Base-by-base conservation (phyloP, 495 filamentous ascomycete genomes). In the Aspergillus conjunctus region DNA sequence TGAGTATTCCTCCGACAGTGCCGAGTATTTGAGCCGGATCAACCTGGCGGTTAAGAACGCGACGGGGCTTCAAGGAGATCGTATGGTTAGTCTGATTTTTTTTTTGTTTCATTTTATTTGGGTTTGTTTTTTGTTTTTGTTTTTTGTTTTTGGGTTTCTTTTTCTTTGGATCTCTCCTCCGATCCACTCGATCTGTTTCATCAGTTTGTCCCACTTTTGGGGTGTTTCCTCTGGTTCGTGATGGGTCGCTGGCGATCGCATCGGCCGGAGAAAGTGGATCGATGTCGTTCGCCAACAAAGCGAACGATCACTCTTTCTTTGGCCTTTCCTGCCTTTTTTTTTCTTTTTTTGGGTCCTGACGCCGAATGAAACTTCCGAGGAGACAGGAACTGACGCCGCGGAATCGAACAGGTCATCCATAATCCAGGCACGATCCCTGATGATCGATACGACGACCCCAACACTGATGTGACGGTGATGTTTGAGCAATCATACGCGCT, bases 1-100 rank as follows among this genome's bases (percentile, higher is more conserved):
- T 21, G 66, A 63, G 14, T 67, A 75, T 56, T 61, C 66, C 18
- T 18, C 64, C 0, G 66, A 58, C 18, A 60, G 59, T 31, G 67
- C 68, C 31, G 66, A 65, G 0, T 78, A 78, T 58, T 67, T 79
- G 65, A 62, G 70, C n/a, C 52, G 51, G 0, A 59, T 77, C 9
- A 72, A 68, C 0, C 12, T 59, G 46, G 65, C 64, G 3, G 72
- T 72, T 48, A 72, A 69, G 17, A 50, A 34, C 32, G 53, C 52
- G 14, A 12, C 48, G 22, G 62, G 62, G 9, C 1, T 64, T 2
- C 34, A 32, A 8, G 37, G 30, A 12, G 46, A 56, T 7, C 52
- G 48, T 8, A 46, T 55, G 62, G 62, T 64, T 41, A 64, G 61
- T 21, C 17, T 12, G 37, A 41, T 4, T 9, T 41, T n/a, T n/a